Conservation (phyloP, 768 basidiomycete species). For the Russula virescens region DNA sequence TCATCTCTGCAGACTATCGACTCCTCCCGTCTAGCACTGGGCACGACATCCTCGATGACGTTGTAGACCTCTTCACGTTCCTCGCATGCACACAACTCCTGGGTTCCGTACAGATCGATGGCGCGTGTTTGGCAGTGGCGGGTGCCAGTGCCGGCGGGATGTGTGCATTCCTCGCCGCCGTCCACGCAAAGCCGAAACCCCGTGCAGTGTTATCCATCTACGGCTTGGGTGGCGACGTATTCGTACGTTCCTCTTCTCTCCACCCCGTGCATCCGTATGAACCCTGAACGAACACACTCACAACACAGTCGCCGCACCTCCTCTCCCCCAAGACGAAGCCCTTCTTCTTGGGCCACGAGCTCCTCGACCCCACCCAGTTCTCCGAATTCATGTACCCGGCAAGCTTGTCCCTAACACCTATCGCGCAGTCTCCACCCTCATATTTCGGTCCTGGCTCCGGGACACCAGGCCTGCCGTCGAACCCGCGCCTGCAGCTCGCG, state of each 20-base stretch:
- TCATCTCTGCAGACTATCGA: constrained; percentile 60
- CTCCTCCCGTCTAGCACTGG: constrained; percentile 49
- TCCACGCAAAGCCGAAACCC: constrained; percentile 48
- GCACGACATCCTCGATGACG: constrained; percentile 52
- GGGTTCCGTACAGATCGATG: constrained; percentile 33
- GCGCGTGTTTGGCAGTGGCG: constrained; percentile 42
- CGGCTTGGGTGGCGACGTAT: constrained; percentile 56
- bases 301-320: constrained; percentile 45
- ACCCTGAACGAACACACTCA: neutral
- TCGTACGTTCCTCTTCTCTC: constrained; percentile 31
- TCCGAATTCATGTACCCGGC: constrained; percentile 44
- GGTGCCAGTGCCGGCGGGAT: constrained; percentile 59
- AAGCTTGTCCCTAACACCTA: constrained; percentile 26
- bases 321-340: constrained; percentile 42
- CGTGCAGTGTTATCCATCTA: constrained; percentile 53
- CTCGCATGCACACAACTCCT: constrained; percentile 28
- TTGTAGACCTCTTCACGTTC: constrained; percentile 50
- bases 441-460: constrained; percentile 41
- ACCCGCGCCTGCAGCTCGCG: constrained; percentile 54
- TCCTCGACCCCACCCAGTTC: constrained; percentile 46
- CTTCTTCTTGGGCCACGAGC: constrained; percentile 51
- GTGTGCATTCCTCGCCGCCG: constrained; percentile 57
- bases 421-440: constrained; percentile 40
- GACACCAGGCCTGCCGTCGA: constrained; percentile 55
- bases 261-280: neutral